Evolutionary conservation across 1,139 yeast genomes (phyloP).

Genomic region (Protomyces inundatus): DNA sequence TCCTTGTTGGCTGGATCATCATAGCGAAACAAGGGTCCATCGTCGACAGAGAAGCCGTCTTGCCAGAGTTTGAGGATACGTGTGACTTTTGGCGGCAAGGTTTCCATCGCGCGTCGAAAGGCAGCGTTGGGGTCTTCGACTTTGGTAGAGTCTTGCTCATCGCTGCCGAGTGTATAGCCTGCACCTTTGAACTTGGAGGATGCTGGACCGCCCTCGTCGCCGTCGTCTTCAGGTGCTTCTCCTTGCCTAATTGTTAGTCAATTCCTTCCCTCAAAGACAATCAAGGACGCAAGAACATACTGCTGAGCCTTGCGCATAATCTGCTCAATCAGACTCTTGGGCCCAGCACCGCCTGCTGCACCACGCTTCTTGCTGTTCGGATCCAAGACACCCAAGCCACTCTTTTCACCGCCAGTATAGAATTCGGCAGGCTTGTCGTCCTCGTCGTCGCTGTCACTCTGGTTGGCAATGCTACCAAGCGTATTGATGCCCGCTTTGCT

Average conservation of each 20-base stretch:
- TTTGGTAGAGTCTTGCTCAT: conserved; percentile 42
- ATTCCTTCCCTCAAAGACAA: conserved; percentile 34
- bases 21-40: conserved; percentile 75
- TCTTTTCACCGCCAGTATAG: conserved; percentile 93
- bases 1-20: conserved; percentile 83
- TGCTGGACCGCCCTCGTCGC: conserved; percentile 30
- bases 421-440: conserved; percentile 42
- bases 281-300: conserved; percentile 42
- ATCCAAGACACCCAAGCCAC: conserved; percentile 88
- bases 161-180: conserved; percentile 77
- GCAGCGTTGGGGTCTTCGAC: conserved; percentile 36
- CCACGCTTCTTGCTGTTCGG: conserved; percentile 49
- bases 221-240: conserved; percentile 42
- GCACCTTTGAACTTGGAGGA: conserved; percentile 52
- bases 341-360: neutral
- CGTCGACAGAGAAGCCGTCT: conserved; percentile 92
- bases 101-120: conserved; percentile 16
- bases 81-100: conserved; percentile 51
- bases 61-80: conserved; percentile 90
- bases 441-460: conserved; percentile 37
- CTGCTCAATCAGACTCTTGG: conserved; percentile 47
- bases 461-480: conserved; percentile 48
- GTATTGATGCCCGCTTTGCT: conserved; percentile 16
- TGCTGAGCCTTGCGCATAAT: conserved; percentile 54
- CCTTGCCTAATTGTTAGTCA: conserved; percentile 38